These are phyloP conservation scores for Cicer arietinum DNA, from an alignment of 306 rosid genomes.

Conservation along the genomic window DNA sequence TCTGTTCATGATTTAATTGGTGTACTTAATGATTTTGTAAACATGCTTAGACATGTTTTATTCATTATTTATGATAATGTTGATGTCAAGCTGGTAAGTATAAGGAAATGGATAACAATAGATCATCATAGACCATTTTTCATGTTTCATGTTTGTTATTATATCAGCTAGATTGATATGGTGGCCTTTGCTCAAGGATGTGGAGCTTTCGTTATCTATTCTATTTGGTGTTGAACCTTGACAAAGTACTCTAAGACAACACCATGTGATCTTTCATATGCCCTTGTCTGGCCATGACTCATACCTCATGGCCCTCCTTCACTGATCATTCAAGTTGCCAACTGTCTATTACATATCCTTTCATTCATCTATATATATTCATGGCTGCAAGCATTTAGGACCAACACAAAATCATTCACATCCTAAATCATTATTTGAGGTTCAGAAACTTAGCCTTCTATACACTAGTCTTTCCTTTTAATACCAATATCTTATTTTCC, in stretches of 20 bases:
- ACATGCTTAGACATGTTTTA: slow-evolving; percentile 39
- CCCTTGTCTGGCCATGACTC: slow-evolving; percentile 24
- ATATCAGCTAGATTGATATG: not conserved
- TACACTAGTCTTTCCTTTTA: not conserved
- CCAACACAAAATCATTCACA: slow-evolving; percentile 30
- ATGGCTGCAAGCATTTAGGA: slow-evolving; percentile 20
- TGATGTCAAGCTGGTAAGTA: slow-evolving; percentile 8
- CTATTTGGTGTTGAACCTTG: not conserved
- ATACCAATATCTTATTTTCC: not conserved
- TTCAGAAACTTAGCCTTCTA: not conserved
- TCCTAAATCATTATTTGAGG: slow-evolving; percentile 2
- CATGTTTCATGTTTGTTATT: not conserved
- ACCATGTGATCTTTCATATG: slow-evolving; percentile 45
- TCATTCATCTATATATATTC: slow-evolving; percentile 45
- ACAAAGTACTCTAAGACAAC: slow-evolving; percentile 37
- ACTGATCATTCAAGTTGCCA: slow-evolving; percentile 1
- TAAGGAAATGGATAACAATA: slow-evolving; percentile 3
- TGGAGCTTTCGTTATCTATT: not conserved
- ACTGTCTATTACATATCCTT: not conserved
- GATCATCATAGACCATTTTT: not conserved
- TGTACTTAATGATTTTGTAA: not conserved
- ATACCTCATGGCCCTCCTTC: not conserved
- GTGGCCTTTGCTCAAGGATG: not conserved
- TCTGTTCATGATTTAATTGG: not conserved
- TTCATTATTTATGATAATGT: not conserved